Percentiles rank a stretch among this genome's conserved stretches.
phyloP scores from a whole-genome alignment of 192 early-diverging fungal species.

The Rhizophlyctis rosea region DNA sequence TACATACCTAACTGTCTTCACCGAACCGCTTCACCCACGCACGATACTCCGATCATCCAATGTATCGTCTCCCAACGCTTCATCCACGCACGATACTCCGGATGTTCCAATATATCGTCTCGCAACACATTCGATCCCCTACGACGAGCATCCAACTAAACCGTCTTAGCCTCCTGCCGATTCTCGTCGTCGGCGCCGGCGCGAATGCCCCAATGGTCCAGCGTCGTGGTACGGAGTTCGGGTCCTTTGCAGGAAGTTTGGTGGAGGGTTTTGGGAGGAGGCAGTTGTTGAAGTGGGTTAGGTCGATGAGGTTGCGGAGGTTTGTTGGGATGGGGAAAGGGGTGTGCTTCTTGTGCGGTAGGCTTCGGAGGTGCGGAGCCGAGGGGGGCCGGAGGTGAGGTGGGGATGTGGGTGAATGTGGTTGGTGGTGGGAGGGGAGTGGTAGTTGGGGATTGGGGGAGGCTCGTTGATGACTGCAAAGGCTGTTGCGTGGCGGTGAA shows the following conservation, averaged over 20 bases:
- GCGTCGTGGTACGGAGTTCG: too few species aligned
- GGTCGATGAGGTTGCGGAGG: too few species aligned
- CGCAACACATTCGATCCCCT: too few species aligned
- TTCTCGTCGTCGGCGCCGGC: neutral
- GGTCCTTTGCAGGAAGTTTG: too few species aligned
- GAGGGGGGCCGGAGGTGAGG: slow-evolving; percentile 57
- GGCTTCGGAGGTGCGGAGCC: slow-evolving; percentile 63
- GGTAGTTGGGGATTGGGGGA: slow-evolving; percentile 33
- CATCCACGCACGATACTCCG: too few species aligned
- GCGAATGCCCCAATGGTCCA: slow-evolving; percentile 49
- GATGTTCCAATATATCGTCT: too few species aligned
- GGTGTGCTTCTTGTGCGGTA: too few species aligned
- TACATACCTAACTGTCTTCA: too few species aligned
- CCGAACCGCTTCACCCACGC: slow-evolving; percentile 49
- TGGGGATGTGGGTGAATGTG: slow-evolving; percentile 74
- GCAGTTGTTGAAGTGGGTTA: too few species aligned
- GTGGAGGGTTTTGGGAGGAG: too few species aligned
- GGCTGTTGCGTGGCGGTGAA: slow-evolving; percentile 4
- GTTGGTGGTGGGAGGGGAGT: slow-evolving; percentile 74
- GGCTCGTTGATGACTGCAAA: slow-evolving; percentile 3
- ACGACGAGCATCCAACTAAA: neutral
- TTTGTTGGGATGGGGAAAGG: too few species aligned
- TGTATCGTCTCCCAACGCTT: slow-evolving; percentile 61
- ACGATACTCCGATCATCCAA: slow-evolving; percentile 59
- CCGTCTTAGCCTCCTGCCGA: neutral